Conservation (phyloP, 2,329 filamentous ascomycete species). For the Hypoxylon sp. region DNA sequence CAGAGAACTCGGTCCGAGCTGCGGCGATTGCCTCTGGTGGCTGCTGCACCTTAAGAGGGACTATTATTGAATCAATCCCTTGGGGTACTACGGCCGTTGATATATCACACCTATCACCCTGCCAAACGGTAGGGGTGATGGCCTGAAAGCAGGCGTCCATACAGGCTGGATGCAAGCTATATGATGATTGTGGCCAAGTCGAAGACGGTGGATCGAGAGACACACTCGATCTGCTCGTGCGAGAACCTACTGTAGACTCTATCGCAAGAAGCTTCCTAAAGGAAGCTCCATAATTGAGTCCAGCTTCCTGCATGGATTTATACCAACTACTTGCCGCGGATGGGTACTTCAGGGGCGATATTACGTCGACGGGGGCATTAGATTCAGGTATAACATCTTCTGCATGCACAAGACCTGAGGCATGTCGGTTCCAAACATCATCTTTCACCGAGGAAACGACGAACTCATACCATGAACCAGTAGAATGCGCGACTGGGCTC, state of each 20-base stretch:
- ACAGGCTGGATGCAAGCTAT: conserved; percentile 46
- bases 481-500: too few species aligned
- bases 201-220: conserved; percentile 28
- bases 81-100: too few species aligned
- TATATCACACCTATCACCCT: conserved; percentile 25
- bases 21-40: too few species aligned
- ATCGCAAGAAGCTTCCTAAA: conserved; percentile 26
- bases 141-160: conserved; percentile 47
- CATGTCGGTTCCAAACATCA: too few species aligned
- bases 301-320: too few species aligned
- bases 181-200: conserved; percentile 39
- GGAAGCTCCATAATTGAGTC: too few species aligned
- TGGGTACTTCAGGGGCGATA: not conserved
- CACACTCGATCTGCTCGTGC: conserved; percentile 29
- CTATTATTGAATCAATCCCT: too few species aligned
- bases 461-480: too few species aligned
- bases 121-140: conserved; percentile 34
- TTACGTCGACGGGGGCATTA: not conserved
- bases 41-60: too few species aligned
- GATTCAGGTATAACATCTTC: not conserved
- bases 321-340: not conserved
- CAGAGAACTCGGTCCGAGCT: too few species aligned
- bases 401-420: too few species aligned
- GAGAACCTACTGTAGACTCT: conserved; percentile 29
- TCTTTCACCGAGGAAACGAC: too few species aligned